These are phyloP conservation scores for Hirschfeldia incana DNA, from an alignment of 345 rosid species.

Conservation along the genomic window DNA sequence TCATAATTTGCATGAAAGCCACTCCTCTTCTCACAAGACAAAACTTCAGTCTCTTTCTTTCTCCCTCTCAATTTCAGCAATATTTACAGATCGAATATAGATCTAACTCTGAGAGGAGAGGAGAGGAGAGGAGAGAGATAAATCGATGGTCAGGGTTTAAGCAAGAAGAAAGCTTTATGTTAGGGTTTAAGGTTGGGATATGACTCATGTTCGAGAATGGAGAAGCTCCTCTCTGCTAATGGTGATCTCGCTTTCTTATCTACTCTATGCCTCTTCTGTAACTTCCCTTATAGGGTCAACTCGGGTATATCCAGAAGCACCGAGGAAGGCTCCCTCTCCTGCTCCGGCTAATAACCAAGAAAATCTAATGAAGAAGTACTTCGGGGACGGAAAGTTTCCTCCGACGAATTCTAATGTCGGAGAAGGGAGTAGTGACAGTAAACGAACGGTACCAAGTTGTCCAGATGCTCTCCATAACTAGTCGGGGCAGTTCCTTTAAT, in stretches of 20 bases:
- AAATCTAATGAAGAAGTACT: slow-evolving; percentile 46
- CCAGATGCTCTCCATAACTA: slow-evolving; percentile 95
- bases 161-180: slow-evolving; percentile 38
- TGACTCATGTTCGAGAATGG: slow-evolving; percentile 41
- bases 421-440: slow-evolving; percentile 53
- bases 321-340: neutral
- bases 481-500: slow-evolving; percentile 32
- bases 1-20: slow-evolving; percentile 39
- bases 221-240: slow-evolving; percentile 32
- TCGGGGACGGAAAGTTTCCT: slow-evolving; percentile 41
- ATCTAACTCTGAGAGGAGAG: slow-evolving; percentile 17
- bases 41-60: slow-evolving; percentile 19
- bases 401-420: slow-evolving; percentile 38
- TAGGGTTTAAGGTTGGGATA: slow-evolving; percentile 38
- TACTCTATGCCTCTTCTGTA: slow-evolving; percentile 12
- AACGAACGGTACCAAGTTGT: slow-evolving; percentile 83
- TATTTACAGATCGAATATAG: slow-evolving; percentile 14
- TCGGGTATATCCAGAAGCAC: slow-evolving; percentile 43
- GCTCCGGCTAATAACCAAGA: slow-evolving; percentile 20
- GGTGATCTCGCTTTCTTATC: slow-evolving; percentile 33
- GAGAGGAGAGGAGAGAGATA: neutral
- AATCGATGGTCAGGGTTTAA: slow-evolving; percentile 32
- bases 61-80: slow-evolving; percentile 19
- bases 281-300: slow-evolving; percentile 47
- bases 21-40: slow-evolving; percentile 33